Conservation (phyloP, 1,284 basidiomycete species). For the Cryptococcus neoformans region DNA sequence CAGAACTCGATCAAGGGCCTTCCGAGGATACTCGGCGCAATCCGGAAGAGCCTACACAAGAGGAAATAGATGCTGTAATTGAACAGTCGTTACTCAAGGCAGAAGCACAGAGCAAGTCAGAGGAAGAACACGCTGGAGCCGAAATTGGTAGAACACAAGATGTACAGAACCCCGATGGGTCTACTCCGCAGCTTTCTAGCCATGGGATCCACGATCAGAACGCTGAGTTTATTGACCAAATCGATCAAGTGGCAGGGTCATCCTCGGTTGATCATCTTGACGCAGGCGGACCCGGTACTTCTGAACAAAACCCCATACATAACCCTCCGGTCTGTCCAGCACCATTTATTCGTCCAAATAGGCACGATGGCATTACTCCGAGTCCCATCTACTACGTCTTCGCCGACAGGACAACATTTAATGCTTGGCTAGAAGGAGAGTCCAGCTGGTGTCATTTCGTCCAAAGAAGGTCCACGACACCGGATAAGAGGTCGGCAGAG, state of each 20-base stretch:
- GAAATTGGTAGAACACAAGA: not conserved
- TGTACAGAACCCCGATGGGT: not conserved
- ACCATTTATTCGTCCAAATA: conserved; percentile 28
- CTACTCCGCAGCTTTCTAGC: not conserved
- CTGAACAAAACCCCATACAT: conserved; percentile 12
- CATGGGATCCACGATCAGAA: not conserved
- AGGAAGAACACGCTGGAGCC: not conserved
- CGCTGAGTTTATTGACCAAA: not conserved
- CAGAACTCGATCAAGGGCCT: not conserved
- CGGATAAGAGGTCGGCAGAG: conserved; percentile 43
- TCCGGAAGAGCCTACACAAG: conserved; percentile 6
- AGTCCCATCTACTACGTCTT: conserved; percentile 34
- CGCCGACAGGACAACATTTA: conserved; percentile 26
- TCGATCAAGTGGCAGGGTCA: not conserved
- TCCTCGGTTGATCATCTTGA: not conserved
- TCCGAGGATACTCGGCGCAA: not conserved
- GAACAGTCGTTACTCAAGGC: conserved; percentile 21
- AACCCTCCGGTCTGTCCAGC: conserved; percentile 22
- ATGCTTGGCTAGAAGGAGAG: conserved; percentile 42
- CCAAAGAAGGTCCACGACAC: conserved; percentile 44
- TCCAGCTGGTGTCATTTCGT: conserved; percentile 47
- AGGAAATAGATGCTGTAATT: conserved; percentile 23
- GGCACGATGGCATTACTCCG: conserved; percentile 31
- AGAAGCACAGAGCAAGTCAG: conserved; percentile 12
- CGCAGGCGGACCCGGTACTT: not conserved